phyloP scores from a whole-genome alignment of 495 filamentous ascomycete species.

The Aspergillus sparsus region DNA sequence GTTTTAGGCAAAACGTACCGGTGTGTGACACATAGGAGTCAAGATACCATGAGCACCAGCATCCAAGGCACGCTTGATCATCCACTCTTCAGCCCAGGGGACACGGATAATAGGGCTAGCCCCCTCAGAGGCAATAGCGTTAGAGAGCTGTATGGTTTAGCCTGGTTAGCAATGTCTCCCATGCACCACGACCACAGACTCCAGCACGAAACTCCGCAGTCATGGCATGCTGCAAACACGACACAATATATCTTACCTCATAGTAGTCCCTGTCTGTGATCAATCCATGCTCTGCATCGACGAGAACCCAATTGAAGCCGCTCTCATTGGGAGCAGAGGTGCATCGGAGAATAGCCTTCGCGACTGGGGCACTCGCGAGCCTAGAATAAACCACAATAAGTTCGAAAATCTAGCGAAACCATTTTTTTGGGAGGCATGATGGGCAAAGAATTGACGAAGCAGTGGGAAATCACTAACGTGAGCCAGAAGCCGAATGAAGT shows the following conservation, averaged over 20 bases:
- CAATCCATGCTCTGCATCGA: constrained; percentile 83
- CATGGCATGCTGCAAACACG: no score
- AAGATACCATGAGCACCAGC: constrained; percentile 64
- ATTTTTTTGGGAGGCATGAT: not conserved
- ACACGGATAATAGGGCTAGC: constrained; percentile 67
- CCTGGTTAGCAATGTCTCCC: not conserved
- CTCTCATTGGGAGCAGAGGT: constrained; percentile 26
- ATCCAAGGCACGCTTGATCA: constrained; percentile 73
- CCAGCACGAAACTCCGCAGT: not conserved
- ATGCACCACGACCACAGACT: not conserved
- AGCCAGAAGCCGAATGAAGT: constrained; percentile 42
- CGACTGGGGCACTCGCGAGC: constrained; percentile 37
- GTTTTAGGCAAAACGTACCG: not conserved
- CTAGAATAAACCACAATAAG: constrained; percentile 13
- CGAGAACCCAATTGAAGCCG: constrained; percentile 63
- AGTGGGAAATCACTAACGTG: constrained; percentile 30
- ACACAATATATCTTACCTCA: constrained; percentile 8
- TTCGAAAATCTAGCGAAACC: not conserved
- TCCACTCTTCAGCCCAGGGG: constrained; percentile 65
- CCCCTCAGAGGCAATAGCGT: constrained; percentile 62
- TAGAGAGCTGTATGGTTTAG: constrained; percentile 12
- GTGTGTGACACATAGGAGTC: constrained; percentile 38
- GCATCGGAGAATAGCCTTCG: constrained; percentile 40
- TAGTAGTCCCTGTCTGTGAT: constrained; percentile 35
- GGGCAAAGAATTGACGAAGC: not conserved